Percentiles rank a stretch among this genome's conserved stretches.
Conservation (phyloP, 306 rosid species). For the Heteromeles arbutifolia region DNA sequence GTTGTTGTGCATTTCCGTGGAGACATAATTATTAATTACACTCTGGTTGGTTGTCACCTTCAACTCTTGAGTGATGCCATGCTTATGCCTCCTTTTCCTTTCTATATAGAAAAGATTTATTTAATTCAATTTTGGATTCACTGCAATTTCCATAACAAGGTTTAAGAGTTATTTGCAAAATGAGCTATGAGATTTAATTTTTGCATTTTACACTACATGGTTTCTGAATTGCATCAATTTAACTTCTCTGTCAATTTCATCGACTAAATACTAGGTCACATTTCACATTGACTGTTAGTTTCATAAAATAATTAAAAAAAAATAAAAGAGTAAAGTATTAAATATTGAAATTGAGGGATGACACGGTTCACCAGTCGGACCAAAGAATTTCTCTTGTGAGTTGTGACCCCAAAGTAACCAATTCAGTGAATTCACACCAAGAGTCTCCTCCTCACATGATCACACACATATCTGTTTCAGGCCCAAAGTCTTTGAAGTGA, state of each 20-base stretch:
- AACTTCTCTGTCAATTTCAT: too few species aligned
- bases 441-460: not conserved
- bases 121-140: not conserved
- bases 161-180: too few species aligned
- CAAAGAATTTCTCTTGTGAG: not conserved
- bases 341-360: not conserved
- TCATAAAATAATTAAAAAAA: too few species aligned
- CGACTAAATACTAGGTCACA: too few species aligned
- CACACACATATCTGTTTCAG: slow-evolving; percentile 5
- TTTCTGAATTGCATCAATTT: too few species aligned
- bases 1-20: not conserved
- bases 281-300: too few species aligned
- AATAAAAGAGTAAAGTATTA: too few species aligned
- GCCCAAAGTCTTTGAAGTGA: slow-evolving; percentile 9
- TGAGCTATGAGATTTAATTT: too few species aligned
- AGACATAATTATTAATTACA: not conserved
- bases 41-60: not conserved
- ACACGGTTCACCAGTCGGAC: not conserved
- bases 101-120: too few species aligned
- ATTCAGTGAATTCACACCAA: not conserved
- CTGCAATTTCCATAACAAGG: too few species aligned
- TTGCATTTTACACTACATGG: accelerated
- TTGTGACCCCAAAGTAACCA: not conserved
- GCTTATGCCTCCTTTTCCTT: not conserved
- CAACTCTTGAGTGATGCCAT: not conserved